Conservation (phyloP, 2,329 filamentous ascomycete genomes). For the Exophiala dermatitidis region DNA sequence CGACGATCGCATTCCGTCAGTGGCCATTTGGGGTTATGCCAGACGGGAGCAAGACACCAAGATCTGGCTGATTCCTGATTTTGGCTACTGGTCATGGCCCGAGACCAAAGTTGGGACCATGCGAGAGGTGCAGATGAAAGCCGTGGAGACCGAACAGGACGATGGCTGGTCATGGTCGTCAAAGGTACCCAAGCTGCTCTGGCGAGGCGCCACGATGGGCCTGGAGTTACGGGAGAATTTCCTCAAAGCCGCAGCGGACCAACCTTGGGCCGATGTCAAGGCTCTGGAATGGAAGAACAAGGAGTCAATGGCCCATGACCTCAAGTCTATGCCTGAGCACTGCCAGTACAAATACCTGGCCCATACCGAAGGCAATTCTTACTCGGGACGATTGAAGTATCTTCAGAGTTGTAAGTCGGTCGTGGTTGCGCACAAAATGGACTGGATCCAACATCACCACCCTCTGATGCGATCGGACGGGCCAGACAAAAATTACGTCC, state of each 20-base stretch:
- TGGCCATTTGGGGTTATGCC: conserved; percentile 41
- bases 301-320: conserved; percentile 36
- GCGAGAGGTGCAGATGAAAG: conserved; percentile 34
- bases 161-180: conserved; percentile 18
- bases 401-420: conserved; percentile 47
- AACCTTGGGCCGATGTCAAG: conserved; percentile 43
- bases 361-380: conserved; percentile 49
- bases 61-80: conserved; percentile 49
- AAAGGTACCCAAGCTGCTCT: conserved; percentile 44
- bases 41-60: conserved; percentile 34
- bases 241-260: conserved; percentile 34
- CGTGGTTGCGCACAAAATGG: conserved; percentile 43
- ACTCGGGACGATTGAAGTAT: conserved; percentile 49
- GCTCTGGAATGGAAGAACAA: conserved; percentile 38
- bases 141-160: conserved; percentile 10
- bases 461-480: conserved; percentile 41
- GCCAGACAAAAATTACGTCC: conserved; percentile 45
- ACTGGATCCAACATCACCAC: conserved; percentile 46
- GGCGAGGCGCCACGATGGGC: conserved; percentile 42
- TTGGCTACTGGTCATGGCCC: conserved; percentile 49
- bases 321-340: conserved; percentile 47
- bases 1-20: conserved; percentile 37
- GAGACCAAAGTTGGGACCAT: conserved; percentile 42
- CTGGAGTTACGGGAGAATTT: conserved; percentile 36
- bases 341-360: conserved; percentile 50